Base-by-base conservation (phyloP, 2,329 filamentous ascomycete species). In the Claviceps quebecensis region DNA sequence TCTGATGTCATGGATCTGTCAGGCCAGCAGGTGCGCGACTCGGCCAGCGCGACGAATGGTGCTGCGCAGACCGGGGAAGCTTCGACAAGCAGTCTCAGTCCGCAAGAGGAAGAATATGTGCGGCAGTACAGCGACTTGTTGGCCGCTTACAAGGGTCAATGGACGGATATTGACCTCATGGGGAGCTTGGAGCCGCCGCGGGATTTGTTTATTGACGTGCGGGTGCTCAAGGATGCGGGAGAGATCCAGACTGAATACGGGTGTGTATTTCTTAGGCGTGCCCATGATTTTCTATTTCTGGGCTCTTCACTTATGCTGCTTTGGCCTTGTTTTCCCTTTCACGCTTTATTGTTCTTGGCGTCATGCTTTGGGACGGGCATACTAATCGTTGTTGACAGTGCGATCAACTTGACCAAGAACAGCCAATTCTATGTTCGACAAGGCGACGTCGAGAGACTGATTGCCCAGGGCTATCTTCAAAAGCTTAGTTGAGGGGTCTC, bases 221-320 rank as follows among this genome's bases (percentile, higher is more conserved):
- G 93, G 46, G 93, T 98, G 47, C 70, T 98, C 56, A 96, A 93
- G 66, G 93, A 98, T 71, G 93, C 91, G 1, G 93, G 94, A 4
- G 93, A 98, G 72, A 96, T 98, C 57, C 91, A 98, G 71, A 98
- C 93, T 0, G 94, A 98, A 74, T 98, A 98, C 64, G 93, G 93
- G 86, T 95, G 22, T 45, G 47, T 19, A 6, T 13, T 8, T 13
- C 11, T 19, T 22, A 1, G 22, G 22, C 6, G 29, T 37, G 22
- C 4, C 6, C 8, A 16, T 44, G 9, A 34, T 34, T 11, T 34
- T 34, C 3, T 34, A 4, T 11, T 34, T 34, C 9, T 11, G 29
- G 1, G 29, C 29, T 34, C 29, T 34, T 34, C 9, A 34, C 0
- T 34, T 34, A 4, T 34, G 29, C 9, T 34, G 9, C 11, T 34